Evolutionary conservation across 2,329 filamentous ascomycete species (phyloP).

Genomic region (Sporothrix euskadiensis): DNA sequence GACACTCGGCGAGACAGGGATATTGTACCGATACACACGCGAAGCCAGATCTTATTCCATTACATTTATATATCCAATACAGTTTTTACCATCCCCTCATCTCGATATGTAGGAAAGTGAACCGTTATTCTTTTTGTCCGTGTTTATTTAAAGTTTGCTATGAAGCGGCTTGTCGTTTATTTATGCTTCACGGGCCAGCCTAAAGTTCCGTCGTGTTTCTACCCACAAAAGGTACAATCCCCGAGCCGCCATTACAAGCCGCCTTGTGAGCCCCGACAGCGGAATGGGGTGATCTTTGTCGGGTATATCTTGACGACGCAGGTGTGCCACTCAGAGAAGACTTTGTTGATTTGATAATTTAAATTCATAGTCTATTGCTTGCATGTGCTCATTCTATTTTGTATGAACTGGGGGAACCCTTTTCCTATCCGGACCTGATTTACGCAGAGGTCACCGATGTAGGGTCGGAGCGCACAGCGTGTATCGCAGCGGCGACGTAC

Average conservation of each 20-base stretch:
- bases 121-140: background rate
- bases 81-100: background rate
- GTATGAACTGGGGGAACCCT: background rate
- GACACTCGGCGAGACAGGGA: background rate
- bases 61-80: slow-evolving; percentile 22
- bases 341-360: background rate
- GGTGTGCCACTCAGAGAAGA: too few species aligned
- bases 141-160: background rate
- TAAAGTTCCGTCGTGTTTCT: background rate
- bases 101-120: background rate
- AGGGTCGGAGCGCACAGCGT: slow-evolving; percentile 58
- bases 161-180: too few species aligned
- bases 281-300: background rate
- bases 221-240: background rate
- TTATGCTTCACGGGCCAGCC: background rate
- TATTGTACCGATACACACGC: slow-evolving; percentile 5
- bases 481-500: slow-evolving; percentile 86
- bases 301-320: background rate
- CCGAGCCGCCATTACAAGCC: slow-evolving; percentile 5
- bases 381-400: slow-evolving; percentile 8
- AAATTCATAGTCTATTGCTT: slow-evolving; percentile 4
- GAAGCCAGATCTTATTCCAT: background rate
- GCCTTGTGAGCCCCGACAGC: background rate
- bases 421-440: background rate
- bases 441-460: background rate